Evolutionary conservation across 2,329 filamentous ascomycete species (phyloP), one percentile per base, ranked within the genome.

Genomic region (Mariannaea sp.): DNA sequence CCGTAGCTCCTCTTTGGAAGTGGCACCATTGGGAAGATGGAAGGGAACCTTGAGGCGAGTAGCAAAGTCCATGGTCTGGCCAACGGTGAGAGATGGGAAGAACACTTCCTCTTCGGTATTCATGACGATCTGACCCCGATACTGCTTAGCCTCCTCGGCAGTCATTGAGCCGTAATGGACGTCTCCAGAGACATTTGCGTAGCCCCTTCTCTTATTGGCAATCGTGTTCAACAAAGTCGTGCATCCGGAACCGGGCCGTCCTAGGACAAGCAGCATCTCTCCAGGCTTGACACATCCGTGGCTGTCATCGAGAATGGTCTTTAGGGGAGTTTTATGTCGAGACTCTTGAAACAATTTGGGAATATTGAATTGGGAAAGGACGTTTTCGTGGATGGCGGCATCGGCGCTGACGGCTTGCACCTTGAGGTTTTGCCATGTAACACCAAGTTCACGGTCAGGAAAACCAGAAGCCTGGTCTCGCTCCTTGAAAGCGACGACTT

Each of bases 211-310:
- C 49, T 82, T 79, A 62, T 90, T 90, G 44, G 85, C 78, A 5
- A 91, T 75, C 61, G 88, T 77, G 62, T 88, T 90, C 39, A 92
- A 75, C 13, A 91, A 76, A 0, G 87, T 88, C 0, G 87, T 89
- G 67, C 88, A 91, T 27, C 87, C 87, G 3, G 84, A 78, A 0
- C 86, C 87, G 0, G 87, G 87, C 1, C 86, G 78, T 3, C 87
- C 87, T 0, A 90, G 75, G 0, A 90, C 86, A 1, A 89, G 73
- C 1, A 89, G 71, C 87, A 89, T 88, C 70, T 89, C 86, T 16
- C 86, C 88, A 0, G 87, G 86, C 67, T 86, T 85, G 44, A 90
- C 83, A 59, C 85, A 88, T 9, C 87, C 87, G 65, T 85, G 81
- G 52, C 80, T 83, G 61, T 82, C 77, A 47, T 87, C 79, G 17